Base-by-base conservation (phyloP, 2,329 filamentous ascomycete species). In the Colletotrichum trifolii region DNA sequence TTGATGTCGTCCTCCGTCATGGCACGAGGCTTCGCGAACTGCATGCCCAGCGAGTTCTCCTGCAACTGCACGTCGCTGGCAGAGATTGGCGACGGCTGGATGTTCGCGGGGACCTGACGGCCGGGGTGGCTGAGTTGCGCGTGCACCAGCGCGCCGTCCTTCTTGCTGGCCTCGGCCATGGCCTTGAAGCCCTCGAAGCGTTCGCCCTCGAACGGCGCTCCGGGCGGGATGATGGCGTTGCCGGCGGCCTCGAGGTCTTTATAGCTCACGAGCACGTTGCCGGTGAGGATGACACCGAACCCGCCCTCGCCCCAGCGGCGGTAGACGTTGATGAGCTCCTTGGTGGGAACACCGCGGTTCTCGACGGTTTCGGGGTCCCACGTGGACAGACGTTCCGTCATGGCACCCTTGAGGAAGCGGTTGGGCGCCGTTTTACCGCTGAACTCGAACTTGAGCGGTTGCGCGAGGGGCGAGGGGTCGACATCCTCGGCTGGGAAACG, bases 371-470 rank as follows among this genome's bases (percentile, higher is more conserved):
- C 80, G 5, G 84, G 78, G 62, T 86, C 81, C 86, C 87, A 91
- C 2, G 84, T 87, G 0, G 87, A 85, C 13, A 91, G 77, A 11
- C 84, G 79, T 73, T 92, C 89, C 2, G 86, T 86, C 88, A 91
- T 91, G 46, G 89, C 85, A 5, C 80, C 87, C 74, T 91, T 91
- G 68, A 91, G 73, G 71, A 91, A 88, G 13, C 88, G 81, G 73
- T 91, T 91, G 48, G 82, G 83, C 2, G 88, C 88, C 2, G 82
- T 84, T 61, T 79, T 81, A 55, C 83, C 81, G 46, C 83, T 84
- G 73, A 86, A 85, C 34, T 76, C 74, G 67, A 85, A 85, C 15
- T 76, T 73, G 50, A 87, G 76, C 9, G 84, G 82, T 69, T 79
- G 69, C 11, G 74, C 82, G 15, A 87, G 73, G 63, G 66, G 66